phyloP scores from a whole-genome alignment of 2,329 filamentous ascomycete genomes.

The Cercospora nicotianae region DNA sequence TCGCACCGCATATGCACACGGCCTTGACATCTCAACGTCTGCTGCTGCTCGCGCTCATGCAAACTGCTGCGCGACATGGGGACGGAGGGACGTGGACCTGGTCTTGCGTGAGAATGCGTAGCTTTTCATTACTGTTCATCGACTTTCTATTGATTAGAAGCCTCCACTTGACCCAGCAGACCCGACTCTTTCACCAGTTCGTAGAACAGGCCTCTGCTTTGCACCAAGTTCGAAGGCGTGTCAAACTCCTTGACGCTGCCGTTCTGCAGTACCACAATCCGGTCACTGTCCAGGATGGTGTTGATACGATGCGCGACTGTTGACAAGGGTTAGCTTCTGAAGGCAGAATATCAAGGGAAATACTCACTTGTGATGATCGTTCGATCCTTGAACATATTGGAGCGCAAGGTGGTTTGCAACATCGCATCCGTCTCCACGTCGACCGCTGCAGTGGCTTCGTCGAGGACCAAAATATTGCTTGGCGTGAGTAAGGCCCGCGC shows the following conservation, averaged over 20 bases:
- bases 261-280: constrained; percentile 89
- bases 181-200: constrained; percentile 90
- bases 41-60: background rate
- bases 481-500: constrained; percentile 92
- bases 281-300: constrained; percentile 85
- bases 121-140: background rate
- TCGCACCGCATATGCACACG: constrained; percentile 6
- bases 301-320: constrained; percentile 89
- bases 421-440: constrained; percentile 68
- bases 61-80: background rate
- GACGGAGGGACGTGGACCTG: background rate
- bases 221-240: constrained; percentile 74
- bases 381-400: constrained; percentile 75
- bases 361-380: constrained; percentile 83
- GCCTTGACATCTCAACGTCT: constrained; percentile 17
- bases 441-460: constrained; percentile 86
- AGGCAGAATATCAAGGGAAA: background rate
- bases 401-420: constrained; percentile 63
- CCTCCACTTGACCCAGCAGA: constrained; percentile 54
- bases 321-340: background rate
- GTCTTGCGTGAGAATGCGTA: background rate
- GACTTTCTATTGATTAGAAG: constrained; percentile 12
- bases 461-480: constrained; percentile 93
- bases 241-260: constrained; percentile 92
- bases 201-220: constrained; percentile 77